A percentile compares a stretch with the other conserved stretches of the same genome.
These are phyloP conservation scores for Hypocreales sp. DNA, from an alignment of 2,329 filamentous ascomycete species.

Conservation along the genomic window DNA sequence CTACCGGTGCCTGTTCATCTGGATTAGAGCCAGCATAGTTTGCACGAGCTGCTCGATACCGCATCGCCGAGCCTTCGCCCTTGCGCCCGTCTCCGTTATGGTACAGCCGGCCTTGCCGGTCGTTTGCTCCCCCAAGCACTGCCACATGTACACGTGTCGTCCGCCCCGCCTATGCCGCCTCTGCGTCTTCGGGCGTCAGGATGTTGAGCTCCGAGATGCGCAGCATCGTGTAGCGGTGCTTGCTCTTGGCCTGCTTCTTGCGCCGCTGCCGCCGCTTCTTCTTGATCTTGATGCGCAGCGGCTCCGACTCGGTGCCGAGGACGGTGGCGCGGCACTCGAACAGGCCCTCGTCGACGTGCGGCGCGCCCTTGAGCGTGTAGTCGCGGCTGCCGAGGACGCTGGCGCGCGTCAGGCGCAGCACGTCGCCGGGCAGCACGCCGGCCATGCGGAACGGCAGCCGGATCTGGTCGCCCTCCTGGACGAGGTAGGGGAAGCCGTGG, in stretches of 20 bases:
- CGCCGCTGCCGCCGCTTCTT: slow-evolving; percentile 64
- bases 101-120: too few species aligned
- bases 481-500: slow-evolving; percentile 64
- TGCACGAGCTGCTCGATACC: too few species aligned
- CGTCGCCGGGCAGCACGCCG: slow-evolving; percentile 62
- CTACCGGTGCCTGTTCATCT: neutral
- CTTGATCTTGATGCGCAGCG: slow-evolving; percentile 63
- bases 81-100: too few species aligned
- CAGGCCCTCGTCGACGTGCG: slow-evolving; percentile 70
- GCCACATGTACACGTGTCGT: too few species aligned
- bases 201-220: slow-evolving; percentile 70
- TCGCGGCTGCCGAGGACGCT: slow-evolving; percentile 72
- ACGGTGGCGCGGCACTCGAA: slow-evolving; percentile 80
- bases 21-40: slow-evolving; percentile 4
- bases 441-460: slow-evolving; percentile 71
- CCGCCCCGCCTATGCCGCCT: slow-evolving; percentile 8
- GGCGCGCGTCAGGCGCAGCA: slow-evolving; percentile 77
- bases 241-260: slow-evolving; percentile 66
- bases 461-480: slow-evolving; percentile 59
- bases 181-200: slow-evolving; percentile 25
- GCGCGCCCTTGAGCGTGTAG: slow-evolving; percentile 69
- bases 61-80: too few species aligned
- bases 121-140: too few species aligned
- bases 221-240: slow-evolving; percentile 79
- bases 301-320: slow-evolving; percentile 69